These are phyloP conservation scores for Penstemon barbatus DNA, from an alignment of 257 asterid genomes.

Conservation along the genomic window DNA sequence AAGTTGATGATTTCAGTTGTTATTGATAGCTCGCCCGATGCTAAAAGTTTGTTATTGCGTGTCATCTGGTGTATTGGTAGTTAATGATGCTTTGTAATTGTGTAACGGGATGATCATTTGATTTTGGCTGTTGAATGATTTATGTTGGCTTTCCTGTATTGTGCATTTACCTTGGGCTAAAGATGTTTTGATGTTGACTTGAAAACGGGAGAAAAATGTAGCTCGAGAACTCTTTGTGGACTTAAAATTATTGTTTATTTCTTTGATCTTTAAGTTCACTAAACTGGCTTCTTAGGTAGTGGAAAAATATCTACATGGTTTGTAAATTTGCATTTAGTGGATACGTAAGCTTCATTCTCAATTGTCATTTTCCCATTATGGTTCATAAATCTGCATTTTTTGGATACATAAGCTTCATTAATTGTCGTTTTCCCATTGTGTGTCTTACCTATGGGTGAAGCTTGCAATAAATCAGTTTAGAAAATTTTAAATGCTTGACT, in stretches of 20 bases:
- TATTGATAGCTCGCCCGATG: constrained; percentile 3
- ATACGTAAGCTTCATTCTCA: neutral
- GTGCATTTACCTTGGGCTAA: neutral
- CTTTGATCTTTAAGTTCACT: constrained; percentile 13
- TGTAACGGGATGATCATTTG: constrained; percentile 13
- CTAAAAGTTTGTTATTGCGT: neutral
- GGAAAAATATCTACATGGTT: neutral
- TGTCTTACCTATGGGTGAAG: neutral
- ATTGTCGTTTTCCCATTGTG: neutral
- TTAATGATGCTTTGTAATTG: neutral
- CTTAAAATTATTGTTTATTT: neutral
- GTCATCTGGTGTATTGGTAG: neutral
- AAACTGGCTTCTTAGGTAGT: neutral
- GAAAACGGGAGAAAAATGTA: neutral
- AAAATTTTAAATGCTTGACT: no score
- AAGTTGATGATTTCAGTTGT: neutral
- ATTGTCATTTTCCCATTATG: neutral
- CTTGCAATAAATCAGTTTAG: no score
- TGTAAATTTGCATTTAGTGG: neutral
- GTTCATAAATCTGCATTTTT: neutral
- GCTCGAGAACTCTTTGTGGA: constrained; percentile 3
- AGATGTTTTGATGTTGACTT: no score
- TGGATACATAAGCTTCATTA: neutral
- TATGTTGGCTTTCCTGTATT: neutral
- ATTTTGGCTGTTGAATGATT: constrained; percentile 12